Percentiles rank a stretch among this genome's conserved stretches.
Evolutionary conservation across 2,329 filamentous ascomycete species (phyloP).

Genomic region (Diplodia corticola): DNA sequence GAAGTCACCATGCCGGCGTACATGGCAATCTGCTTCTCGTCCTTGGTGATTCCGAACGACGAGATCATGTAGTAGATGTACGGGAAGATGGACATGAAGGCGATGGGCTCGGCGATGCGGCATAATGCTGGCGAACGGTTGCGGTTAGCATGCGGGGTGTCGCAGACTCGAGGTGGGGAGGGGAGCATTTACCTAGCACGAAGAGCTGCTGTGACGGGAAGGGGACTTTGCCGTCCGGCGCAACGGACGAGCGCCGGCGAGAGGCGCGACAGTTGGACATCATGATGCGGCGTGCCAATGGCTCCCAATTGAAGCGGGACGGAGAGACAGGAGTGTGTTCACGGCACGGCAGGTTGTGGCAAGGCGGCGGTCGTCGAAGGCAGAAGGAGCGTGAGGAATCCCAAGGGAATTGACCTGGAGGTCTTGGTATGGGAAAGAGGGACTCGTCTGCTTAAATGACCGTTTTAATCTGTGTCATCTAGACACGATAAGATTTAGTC

Average conservation of each 20-base stretch:
- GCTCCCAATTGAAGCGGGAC: constrained; percentile 10
- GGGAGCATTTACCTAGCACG: constrained; percentile 50
- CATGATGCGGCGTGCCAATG: constrained; percentile 11
- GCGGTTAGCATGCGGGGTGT: constrained; percentile 11
- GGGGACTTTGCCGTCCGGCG: constrained; percentile 34
- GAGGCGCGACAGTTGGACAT: constrained; percentile 20
- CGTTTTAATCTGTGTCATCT: constrained; percentile 23
- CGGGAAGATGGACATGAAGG: constrained; percentile 99
- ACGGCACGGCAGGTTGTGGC: not conserved
- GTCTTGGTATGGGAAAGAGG: constrained; percentile 6
- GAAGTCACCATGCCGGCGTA: constrained; percentile 97
- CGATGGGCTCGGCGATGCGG: constrained; percentile 96
- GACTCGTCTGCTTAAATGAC: constrained; percentile 22
- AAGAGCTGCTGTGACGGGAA: constrained; percentile 62
- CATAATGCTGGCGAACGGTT: constrained; percentile 66
- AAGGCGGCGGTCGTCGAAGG: not conserved
- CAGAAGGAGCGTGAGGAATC: constrained; percentile 15
- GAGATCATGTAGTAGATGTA: constrained; percentile 98
- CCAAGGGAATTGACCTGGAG: constrained; percentile 17
- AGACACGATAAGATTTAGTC: constrained; percentile 24
- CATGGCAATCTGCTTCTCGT: constrained; percentile 77
- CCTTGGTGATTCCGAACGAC: constrained; percentile 81
- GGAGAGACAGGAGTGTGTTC: not conserved
- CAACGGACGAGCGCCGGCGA: constrained; percentile 15
- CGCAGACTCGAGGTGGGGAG: not conserved